Base-by-base conservation (phyloP, 768 basidiomycete species). In the Mycena filopes region DNA sequence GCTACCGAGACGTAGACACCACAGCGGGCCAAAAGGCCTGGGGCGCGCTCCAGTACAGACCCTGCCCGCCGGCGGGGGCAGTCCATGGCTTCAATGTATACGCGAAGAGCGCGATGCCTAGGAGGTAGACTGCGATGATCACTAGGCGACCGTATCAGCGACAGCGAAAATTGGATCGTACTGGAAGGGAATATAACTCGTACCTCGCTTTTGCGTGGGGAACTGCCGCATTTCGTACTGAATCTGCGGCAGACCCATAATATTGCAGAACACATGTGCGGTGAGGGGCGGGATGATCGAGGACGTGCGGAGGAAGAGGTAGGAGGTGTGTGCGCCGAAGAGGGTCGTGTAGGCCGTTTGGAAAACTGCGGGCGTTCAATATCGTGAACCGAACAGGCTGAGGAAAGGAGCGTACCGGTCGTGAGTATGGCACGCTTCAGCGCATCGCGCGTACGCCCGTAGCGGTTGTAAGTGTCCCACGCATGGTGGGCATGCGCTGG, bases 401-500 rank as follows among this genome's bases (percentile, higher is more conserved):
- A 41, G 55, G 9, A 47, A 15, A 23, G n/a, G n/a, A n/a, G n/a
- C 88, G 42, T 71, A 94, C 94, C 58, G 43, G 80, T 84, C 36
- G 79, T 78, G 20, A 91, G 66, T 16, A 84, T 60, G 0, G 96
- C 94, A 16, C 80, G 84, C 60, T 87, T 81, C 3, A 90, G 78
- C 0, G 96, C 95, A n/a, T 76, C 73, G 11, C 65, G 51, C 1
- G 85, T 94, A 33, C 90, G n/a, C n/a, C n/a, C n/a, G n/a, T n/a
- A n/a, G n/a, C n/a, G n/a, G n/a, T n/a, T n/a, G n/a, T n/a, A n/a
- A 0, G 82, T 86, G 63, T 99, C 98, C 86, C 89, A 93, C 16
- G 91, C 95, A 71, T 99, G 98, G 72, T 99, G 98, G 1, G 89
- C 78, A 73, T 99, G 98, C 2, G 98, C 97, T 95, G 68, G n/a